phyloP scores from a whole-genome alignment of 2,329 filamentous ascomycete species.

The Sclerotinia spermophila region DNA sequence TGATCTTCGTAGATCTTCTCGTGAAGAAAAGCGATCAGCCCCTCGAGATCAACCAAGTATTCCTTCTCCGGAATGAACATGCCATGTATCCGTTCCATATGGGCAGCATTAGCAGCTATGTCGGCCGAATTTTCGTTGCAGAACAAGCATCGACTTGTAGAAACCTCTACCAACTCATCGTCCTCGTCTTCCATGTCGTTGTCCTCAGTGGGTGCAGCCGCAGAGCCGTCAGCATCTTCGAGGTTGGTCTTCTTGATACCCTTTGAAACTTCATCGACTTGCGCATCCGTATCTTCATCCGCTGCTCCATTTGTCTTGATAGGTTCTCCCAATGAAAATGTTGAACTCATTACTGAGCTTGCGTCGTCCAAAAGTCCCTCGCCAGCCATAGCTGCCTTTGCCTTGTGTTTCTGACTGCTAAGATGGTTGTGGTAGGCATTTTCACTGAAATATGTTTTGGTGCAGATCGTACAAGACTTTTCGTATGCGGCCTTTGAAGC shows the following conservation, averaged over 20 bases:
- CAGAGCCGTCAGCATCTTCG: conserved; percentile 36
- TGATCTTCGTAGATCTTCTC: conserved; percentile 75
- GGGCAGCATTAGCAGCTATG: conserved; percentile 69
- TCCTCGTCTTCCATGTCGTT: conserved; percentile 45
- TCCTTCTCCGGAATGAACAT: conserved; percentile 92
- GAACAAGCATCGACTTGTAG: conserved; percentile 67
- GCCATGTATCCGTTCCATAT: conserved; percentile 91
- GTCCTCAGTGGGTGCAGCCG: conserved; percentile 34
- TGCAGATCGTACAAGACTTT: conserved; percentile 74
- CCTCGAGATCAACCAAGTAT: conserved; percentile 78
- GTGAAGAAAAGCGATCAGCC: conserved; percentile 73
- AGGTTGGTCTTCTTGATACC: conserved; percentile 65
- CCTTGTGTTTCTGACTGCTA: conserved; percentile 83
- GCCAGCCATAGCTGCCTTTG: conserved; percentile 52
- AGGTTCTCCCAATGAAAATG: conserved; percentile 82
- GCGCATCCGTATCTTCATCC: conserved; percentile 67
- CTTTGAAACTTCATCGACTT: conserved; percentile 74
- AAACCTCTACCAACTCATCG: conserved; percentile 43
- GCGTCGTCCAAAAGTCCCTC: conserved; percentile 56
- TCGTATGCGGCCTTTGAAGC: conserved; percentile 88
- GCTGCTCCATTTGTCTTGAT: conserved; percentile 48
- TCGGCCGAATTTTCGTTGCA: conserved; percentile 83
- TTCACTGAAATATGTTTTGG: conserved; percentile 93
- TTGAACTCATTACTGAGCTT: conserved; percentile 82
- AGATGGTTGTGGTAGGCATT: conserved; percentile 94